Evolutionary conservation across 108 stramenopile genomes (phyloP), one percentile per base, ranked within the genome.

Genomic region (Cyclotella cryptica): DNA sequence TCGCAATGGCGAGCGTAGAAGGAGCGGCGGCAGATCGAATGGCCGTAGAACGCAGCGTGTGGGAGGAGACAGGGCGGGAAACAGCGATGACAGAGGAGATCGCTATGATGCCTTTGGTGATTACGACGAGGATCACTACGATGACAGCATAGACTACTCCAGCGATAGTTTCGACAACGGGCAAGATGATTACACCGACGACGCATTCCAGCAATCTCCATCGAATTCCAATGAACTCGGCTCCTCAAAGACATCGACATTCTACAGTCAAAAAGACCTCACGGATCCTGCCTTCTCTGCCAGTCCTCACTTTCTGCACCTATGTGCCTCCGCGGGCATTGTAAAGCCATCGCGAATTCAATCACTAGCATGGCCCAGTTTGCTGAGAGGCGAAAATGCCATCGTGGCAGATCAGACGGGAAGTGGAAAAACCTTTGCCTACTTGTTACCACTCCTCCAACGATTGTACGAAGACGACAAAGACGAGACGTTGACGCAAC

Each of bases 321-420:
- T 94, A 12, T 94, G 93, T 66, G 52, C 44, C 19, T 88, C 80
- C 17, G 89, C 88, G 12, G 76, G 72, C 14, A 88, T 94, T 41
- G 72, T 75, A 9, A 78, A 84, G 26, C 93, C 93, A 28, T 94
- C 93, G 0, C 75, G 91, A 9, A 90, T 94, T 26, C 93, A 94
- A 79, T 87, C 90, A 18, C 51, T 94, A 26, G 91, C 93, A 12
- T 94, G 93, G 93, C 93, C 93, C 14, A 30, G 67, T 8, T 66
- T 94, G 0, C 43, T 89, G 0, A 75, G 76, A 5, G 95, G 95
- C 1, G 66, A 86, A 28, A 83, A 88, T 66, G 85, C 92, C 57
- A 89, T 98, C 59, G 74, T 98, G 1, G 97, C 95, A 11, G 97
- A 98, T 70, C 97, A 98, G 80, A 98, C 97, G 3, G 97, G 97